phyloP scores from a whole-genome alignment of 106 monocot species.

The Ottelia alismoides region DNA sequence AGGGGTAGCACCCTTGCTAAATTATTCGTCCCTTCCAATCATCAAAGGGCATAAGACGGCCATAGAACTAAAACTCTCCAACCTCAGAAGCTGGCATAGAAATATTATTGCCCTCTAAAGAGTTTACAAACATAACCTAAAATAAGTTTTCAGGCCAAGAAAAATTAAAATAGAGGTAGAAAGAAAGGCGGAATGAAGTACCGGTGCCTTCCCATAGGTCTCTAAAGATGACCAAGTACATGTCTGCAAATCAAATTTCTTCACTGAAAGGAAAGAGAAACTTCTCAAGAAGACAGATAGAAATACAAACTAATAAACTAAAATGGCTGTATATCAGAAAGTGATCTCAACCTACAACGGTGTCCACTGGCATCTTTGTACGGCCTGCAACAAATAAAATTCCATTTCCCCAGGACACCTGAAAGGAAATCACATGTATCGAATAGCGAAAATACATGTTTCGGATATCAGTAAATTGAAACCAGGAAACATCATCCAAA shows the following conservation, averaged over 20 bases:
- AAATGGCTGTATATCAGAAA: background rate
- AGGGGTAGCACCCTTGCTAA: no score
- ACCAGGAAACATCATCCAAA: background rate
- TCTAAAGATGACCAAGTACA: slow-evolving; percentile 60
- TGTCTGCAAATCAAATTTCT: slow-evolving; percentile 70
- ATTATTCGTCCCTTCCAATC: no score
- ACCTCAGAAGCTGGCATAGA: no score
- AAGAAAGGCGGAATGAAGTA: slow-evolving; percentile 4
- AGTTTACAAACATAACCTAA: no score
- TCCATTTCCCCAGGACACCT: slow-evolving; percentile 74
- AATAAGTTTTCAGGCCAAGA: no score
- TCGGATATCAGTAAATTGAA: no score
- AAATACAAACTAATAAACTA: background rate
- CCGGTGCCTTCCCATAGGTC: slow-evolving; percentile 83
- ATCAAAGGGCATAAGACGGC: no score
- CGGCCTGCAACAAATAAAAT: slow-evolving; percentile 65
- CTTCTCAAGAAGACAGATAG: no score
- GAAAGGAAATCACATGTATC: no score
- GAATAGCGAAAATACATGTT: background rate
- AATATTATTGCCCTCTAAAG: no score
- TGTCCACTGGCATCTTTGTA: slow-evolving; percentile 70
- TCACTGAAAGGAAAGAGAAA: no score
- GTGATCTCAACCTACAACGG: slow-evolving; percentile 35
- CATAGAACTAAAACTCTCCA: no score
- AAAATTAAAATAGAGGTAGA: background rate